Evolutionary conservation across 1,139 yeast species (phyloP).

Genomic region (Hyphopichia wangnamkhiaoensis): DNA sequence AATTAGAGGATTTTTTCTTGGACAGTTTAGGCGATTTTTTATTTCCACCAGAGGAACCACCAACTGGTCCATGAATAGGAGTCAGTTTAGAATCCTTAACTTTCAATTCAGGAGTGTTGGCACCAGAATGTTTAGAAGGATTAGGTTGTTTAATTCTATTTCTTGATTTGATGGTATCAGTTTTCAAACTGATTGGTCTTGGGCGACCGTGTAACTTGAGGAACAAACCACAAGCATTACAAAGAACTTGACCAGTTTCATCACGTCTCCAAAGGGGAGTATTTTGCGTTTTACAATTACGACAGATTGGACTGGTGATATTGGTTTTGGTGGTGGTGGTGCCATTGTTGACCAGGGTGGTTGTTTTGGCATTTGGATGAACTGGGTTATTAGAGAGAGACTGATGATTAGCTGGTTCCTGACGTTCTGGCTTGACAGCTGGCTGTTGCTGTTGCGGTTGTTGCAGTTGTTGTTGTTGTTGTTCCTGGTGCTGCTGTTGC

Average conservation of each 20-base stretch:
- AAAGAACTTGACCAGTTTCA: conserved; percentile 87
- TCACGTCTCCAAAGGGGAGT: conserved; percentile 96
- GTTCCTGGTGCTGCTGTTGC: not conserved
- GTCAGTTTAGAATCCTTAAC: conserved; percentile 29
- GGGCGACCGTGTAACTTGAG: conserved; percentile 90
- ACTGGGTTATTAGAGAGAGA: too few species aligned
- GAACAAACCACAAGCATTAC: conserved; percentile 95
- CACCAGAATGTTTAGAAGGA: conserved; percentile 22
- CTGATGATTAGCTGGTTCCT: not conserved
- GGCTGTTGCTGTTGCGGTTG: conserved; percentile 3
- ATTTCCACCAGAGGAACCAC: conserved; percentile 11
- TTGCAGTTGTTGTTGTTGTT: not conserved
- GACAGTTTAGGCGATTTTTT: conserved; percentile 35
- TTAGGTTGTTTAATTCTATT: conserved; percentile 67
- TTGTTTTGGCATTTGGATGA: conserved; percentile 53
- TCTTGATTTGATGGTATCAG: conserved; percentile 88
- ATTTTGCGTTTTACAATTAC: conserved; percentile 87
- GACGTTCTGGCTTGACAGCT: not conserved
- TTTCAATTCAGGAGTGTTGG: conserved; percentile 50
- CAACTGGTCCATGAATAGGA: conserved; percentile 2
- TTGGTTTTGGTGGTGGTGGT: conserved; percentile 50
- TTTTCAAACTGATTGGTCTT: conserved; percentile 85
- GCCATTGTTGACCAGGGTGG: conserved; percentile 44
- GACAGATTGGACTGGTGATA: conserved; percentile 72
- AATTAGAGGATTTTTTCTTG: conserved; percentile 21